These are phyloP conservation scores for Neopestalotiopsis rosae DNA, from an alignment of 2,329 filamentous ascomycete genomes.

Conservation along the genomic window DNA sequence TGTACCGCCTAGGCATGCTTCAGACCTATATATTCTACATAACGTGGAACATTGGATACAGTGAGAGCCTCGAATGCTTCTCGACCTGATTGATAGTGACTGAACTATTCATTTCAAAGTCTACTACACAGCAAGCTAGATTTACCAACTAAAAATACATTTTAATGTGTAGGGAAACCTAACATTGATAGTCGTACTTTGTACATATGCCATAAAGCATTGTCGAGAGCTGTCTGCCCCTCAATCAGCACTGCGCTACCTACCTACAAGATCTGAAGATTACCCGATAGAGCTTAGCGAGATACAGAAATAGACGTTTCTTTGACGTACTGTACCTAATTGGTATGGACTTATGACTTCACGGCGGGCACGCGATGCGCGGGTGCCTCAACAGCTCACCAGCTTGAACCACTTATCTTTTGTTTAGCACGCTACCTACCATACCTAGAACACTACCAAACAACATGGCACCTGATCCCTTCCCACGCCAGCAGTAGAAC, in stretches of 20 bases:
- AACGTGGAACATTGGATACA: too few species aligned
- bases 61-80: too few species aligned
- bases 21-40: too few species aligned
- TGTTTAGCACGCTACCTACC: not conserved
- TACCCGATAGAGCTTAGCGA: not conserved
- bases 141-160: too few species aligned
- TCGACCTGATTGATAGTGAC: too few species aligned
- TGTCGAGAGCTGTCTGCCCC: too few species aligned
- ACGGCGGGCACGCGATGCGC: constrained; percentile 20
- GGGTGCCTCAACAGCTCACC: constrained; percentile 16
- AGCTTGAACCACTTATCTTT: not conserved
- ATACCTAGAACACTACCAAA: not conserved
- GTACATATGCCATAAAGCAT: too few species aligned
- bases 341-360: constrained; percentile 8
- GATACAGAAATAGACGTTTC: not conserved
- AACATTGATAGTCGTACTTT: too few species aligned
- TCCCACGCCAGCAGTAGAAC: constrained; percentile 6
- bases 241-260: not conserved
- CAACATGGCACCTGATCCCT: constrained; percentile 17
- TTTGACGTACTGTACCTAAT: not conserved
- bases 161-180: too few species aligned
- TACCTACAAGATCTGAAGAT: not conserved
- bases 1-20: too few species aligned
- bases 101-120: too few species aligned
- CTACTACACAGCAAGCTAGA: too few species aligned